These are phyloP conservation scores for Cladophialophora yegresii DNA, from an alignment of 2,329 filamentous ascomycete genomes.

Conservation along the genomic window DNA sequence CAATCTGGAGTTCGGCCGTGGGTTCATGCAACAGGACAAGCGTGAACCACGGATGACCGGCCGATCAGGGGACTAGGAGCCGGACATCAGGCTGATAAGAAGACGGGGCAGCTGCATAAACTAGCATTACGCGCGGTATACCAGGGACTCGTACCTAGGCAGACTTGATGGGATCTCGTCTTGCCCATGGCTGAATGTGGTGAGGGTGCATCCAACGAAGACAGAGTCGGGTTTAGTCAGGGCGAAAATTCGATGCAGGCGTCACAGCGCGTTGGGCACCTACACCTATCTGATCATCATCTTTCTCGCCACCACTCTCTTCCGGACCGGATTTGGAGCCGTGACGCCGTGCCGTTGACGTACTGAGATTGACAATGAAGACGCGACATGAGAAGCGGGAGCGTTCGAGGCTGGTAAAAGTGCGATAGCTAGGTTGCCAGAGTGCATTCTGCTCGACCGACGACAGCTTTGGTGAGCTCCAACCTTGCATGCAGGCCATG, in stretches of 20 bases:
- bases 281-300: constrained; percentile 15
- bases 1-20: constrained; percentile 9
- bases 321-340: constrained; percentile 13
- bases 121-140: constrained; percentile 2
- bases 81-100: constrained; percentile 19
- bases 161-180: constrained; percentile 3
- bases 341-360: neutral
- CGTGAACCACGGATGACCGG: constrained; percentile 6
- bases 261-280: constrained; percentile 29
- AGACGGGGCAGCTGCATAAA: constrained; percentile 6
- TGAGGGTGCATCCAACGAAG: constrained; percentile 2
- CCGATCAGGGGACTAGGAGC: neutral
- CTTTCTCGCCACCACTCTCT: constrained; percentile 15
- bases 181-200: constrained; percentile 10
- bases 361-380: constrained; percentile 1
- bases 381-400: neutral
- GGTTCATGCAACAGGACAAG: constrained; percentile 16
- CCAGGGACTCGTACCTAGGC: neutral
- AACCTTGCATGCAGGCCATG: constrained; percentile 1
- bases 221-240: constrained; percentile 26
- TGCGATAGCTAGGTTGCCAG: neutral
- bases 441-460: neutral
- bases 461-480: neutral
- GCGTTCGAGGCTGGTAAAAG: constrained; percentile 1
- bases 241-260: constrained; percentile 14